Percentiles rank a stretch among this genome's conserved stretches.
These are phyloP conservation scores for Stylonectria norvegica DNA, from an alignment of 2,329 filamentous ascomycete species.

Conservation along the genomic window DNA sequence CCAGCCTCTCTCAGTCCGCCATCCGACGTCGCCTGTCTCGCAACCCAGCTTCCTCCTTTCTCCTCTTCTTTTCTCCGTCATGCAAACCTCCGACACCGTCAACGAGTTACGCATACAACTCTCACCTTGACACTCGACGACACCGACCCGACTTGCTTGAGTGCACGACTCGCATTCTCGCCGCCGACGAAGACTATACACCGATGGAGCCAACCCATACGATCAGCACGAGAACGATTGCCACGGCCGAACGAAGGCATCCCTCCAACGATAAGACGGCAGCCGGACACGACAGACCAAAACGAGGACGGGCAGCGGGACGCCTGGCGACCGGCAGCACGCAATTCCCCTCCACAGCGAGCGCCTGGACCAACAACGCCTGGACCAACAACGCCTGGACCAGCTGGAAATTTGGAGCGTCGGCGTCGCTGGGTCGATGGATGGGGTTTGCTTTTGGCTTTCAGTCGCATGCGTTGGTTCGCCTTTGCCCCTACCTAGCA, in stretches of 20 bases:
- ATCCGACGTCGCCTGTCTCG: too few relatives aligned
- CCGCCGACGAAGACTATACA: conserved; percentile 4
- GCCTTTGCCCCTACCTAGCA: too few relatives aligned
- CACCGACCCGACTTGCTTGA: too few relatives aligned
- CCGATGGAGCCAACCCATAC: conserved; percentile 11
- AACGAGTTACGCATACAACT: not conserved
- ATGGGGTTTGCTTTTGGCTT: conserved; percentile 21
- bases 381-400: conserved; percentile 7
- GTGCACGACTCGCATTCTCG: too few relatives aligned
- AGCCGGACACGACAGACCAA: conserved; percentile 15
- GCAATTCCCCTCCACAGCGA: conserved; percentile 27
- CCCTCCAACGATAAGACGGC: conserved; percentile 12
- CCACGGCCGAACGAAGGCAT: conserved; percentile 15
- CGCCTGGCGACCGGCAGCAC: conserved; percentile 24
- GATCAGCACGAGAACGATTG: conserved; percentile 19
- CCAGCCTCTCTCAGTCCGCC: too few relatives aligned
- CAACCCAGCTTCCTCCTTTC: conserved; percentile 21
- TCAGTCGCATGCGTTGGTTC: conserved; percentile 17
- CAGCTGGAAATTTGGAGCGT: conserved; percentile 23
- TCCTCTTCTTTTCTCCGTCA: conserved; percentile 19
- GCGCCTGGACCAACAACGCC: conserved; percentile 16
- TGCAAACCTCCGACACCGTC: conserved; percentile 15
- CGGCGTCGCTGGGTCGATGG: conserved; percentile 14
- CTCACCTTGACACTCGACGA: not conserved
- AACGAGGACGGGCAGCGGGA: conserved; percentile 14